Percentiles rank a stretch among this genome's conserved stretches.
Evolutionary conservation across 345 rosid species (phyloP).

Genomic region (Eucalyptus decipiens): DNA sequence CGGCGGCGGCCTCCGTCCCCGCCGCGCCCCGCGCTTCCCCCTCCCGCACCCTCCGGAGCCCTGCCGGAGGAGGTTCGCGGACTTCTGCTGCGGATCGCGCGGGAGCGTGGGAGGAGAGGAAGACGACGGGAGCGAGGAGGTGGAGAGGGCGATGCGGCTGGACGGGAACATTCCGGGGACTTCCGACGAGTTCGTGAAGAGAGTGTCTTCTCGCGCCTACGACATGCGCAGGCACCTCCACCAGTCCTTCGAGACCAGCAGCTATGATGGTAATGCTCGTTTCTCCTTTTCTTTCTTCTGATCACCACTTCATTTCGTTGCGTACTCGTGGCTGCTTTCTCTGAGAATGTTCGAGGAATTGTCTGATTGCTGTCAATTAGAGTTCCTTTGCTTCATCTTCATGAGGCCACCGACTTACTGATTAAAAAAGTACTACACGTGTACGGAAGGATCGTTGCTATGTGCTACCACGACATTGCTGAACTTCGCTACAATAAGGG

Average conservation of each 20-base stretch:
- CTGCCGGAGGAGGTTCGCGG: slow-evolving; percentile 8
- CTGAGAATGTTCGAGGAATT: not conserved
- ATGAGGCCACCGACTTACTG: not conserved
- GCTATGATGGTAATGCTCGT: slow-evolving; percentile 67
- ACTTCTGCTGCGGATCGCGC: slow-evolving; percentile 21
- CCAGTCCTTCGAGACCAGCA: slow-evolving; percentile 71
- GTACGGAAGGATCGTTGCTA: not conserved
- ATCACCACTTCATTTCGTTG: not conserved
- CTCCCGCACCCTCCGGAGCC: not conserved
- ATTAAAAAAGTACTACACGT: not conserved
- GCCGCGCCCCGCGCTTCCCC: slow-evolving; percentile 7
- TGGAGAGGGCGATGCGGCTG: slow-evolving; percentile 79
- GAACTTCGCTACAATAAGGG: not conserved
- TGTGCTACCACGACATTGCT: not conserved
- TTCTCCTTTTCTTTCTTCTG: not conserved
- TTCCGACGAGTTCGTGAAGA: slow-evolving; percentile 71
- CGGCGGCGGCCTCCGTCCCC: not conserved
- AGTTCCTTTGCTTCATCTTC: not conserved
- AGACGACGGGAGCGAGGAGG: slow-evolving; percentile 37
- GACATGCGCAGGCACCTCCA: slow-evolving; percentile 88
- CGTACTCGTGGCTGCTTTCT: not conserved
- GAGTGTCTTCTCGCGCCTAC: slow-evolving; percentile 92
- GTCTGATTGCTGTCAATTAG: not conserved
- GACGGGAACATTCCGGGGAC: slow-evolving; percentile 91
- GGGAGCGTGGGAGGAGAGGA: slow-evolving; percentile 17